Evolutionary conservation across 2,329 filamentous ascomycete species (phyloP), one percentile per base, ranked within the genome.

Genomic region (Sporothrix variecibatus): DNA sequence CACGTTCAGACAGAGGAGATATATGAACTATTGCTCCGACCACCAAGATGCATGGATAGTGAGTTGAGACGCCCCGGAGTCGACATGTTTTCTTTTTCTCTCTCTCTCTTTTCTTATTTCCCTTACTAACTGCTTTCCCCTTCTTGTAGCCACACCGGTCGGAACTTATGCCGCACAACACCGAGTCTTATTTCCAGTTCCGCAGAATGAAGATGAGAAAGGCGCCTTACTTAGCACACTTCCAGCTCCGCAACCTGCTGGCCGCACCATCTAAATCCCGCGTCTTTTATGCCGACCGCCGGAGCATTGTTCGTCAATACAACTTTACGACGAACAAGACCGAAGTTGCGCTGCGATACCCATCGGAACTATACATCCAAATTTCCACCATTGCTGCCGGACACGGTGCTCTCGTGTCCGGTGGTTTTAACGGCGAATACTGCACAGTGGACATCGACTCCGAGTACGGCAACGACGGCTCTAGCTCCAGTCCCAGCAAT

Each of bases 171-270:
- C 79, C 87, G 5, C 82, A 82, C 0, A 80, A 81, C 15, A 80
- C 78, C 0, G 84, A 86, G 23, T 87, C 81, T 76, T 91, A 87
- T 78, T 91, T 91, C 78, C 84, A 85, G 70, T 92, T 91, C 78
- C 85, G 84, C 56, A 84, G 83, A 53, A 90, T 90, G 85, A 84
- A 87, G 75, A 83, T 91, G 58, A 84, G 85, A 64, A 83, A 83
- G 26, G 83, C 89, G 70, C 83, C 89, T 31, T 83, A 86, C 75
- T 80, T 92, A 23, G 83, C 88, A n/a, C 90, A 92, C 80, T 92
- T 92, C 75, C 90, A 92, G 78, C 83, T 92, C 15, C 88, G 90
- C 60, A 91, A 90, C 77, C 83, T 91, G 20, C 81, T 92, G 26
- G 88, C 88, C 2, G 87, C 86, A 77, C 84, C 87, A 5, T 88